phyloP scores from a whole-genome alignment of 345 rosid genomes.

The Rubroshorea leprosula region DNA sequence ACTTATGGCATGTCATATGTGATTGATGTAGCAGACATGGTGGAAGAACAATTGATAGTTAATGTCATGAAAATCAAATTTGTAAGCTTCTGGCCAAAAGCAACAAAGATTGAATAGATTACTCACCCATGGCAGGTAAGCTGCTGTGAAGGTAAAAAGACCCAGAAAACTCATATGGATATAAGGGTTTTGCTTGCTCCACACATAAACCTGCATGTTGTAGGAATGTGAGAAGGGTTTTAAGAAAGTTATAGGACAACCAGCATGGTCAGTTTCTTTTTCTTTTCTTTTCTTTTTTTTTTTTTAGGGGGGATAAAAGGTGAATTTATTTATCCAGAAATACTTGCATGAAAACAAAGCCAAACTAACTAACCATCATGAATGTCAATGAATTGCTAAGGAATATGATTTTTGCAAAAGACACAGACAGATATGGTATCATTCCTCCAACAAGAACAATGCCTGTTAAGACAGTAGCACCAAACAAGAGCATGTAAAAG shows the following conservation, averaged over 20 bases:
- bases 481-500: slow-evolving; percentile 94
- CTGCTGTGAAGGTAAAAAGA: slow-evolving; percentile 90
- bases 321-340: too few relatives aligned
- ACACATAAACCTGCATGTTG: slow-evolving; percentile 72
- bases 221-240: slow-evolving; percentile 1
- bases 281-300: too few relatives aligned
- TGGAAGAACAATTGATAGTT: not conserved
- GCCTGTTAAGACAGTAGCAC: slow-evolving; percentile 79
- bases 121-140: slow-evolving; percentile 95
- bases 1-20: not conserved
- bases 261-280: too few relatives aligned
- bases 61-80: not conserved
- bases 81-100: not conserved
- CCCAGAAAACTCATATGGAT: slow-evolving; percentile 99
- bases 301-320: not conserved
- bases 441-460: slow-evolving; percentile 89
- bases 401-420: slow-evolving; percentile 89
- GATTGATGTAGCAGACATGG: too few relatives aligned
- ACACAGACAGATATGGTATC: slow-evolving; percentile 87
- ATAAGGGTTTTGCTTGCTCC: slow-evolving; percentile 98
- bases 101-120: not conserved
- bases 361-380: slow-evolving; percentile 72
- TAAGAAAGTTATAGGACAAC: not conserved
- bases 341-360: slow-evolving; percentile 3
- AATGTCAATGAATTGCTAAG: slow-evolving; percentile 99